Base-by-base conservation (phyloP, 495 filamentous ascomycete species). In the Xylaria telfairii region DNA sequence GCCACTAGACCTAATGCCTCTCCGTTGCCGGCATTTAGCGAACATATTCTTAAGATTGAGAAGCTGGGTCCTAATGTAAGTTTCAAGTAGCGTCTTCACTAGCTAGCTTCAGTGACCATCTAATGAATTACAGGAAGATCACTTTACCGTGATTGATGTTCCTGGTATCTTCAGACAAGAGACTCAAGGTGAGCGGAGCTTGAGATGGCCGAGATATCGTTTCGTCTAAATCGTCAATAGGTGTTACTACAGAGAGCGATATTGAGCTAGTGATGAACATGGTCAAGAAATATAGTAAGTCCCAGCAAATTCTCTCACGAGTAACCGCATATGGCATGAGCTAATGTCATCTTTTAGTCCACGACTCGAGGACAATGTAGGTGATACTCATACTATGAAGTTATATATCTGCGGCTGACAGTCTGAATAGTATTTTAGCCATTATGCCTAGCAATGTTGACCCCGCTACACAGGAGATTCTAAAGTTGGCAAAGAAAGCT, bases 111-210 rank as follows among this genome's bases (percentile, higher is more conserved):
- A n/a, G 2, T 30, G 19, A 9, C 7, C 13, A 4, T 34, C 12
- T 32, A 24, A 28, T 15, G n/a, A 41, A 30, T 44, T 0, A 10
- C 44, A 76, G 73, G 79, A 89, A 65, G 76, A 86, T 8, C 83
- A 90, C 69, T 79, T 91, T 2, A 89, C 80, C 53, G 81, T 91
- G 0, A 86, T 90, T 57, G 87, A 91, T 73, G 82, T 90, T 7
- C 88, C 89, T n/a, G 87, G 89, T 0, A 87, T 90, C 12, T 90
- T 90, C 76, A 82, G 82, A 10, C 88, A 78, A 32, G 80, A 86
- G 1, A 87, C 82, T 6, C 73, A 81, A 34, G 84, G 85, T 76
- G 24, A 44, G n/a, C n/a, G n/a, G 66, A 8, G 17, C 9, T n/a
- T n/a, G 2, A 39, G 3, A 59, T 44, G 13, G 21, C 28, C 24